Evolutionary conservation across 345 rosid genomes (phyloP).

Genomic region (Linum usitatissimum): DNA sequence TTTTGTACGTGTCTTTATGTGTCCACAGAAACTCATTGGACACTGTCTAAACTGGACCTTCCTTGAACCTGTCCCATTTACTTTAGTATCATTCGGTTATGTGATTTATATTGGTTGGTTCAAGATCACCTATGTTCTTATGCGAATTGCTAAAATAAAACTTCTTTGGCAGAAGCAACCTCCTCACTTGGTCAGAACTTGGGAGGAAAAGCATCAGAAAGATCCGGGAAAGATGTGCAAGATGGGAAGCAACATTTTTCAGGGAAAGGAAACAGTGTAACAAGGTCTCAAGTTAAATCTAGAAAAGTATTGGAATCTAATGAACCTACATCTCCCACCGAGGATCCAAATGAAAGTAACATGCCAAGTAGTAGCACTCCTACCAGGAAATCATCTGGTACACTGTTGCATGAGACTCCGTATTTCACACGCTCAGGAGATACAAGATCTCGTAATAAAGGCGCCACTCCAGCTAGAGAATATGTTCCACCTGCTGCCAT

Average conservation of each 20-base stretch:
- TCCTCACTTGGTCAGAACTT: conserved; percentile 16
- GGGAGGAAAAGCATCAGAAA: conserved; percentile 15
- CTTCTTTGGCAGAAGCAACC: conserved; percentile 26
- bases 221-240: conserved; percentile 7
- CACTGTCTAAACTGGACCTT: background rate
- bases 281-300: conserved; percentile 15
- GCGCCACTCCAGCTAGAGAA: conserved; percentile 16
- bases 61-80: background rate
- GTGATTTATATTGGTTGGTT: background rate
- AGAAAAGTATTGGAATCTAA: conserved; percentile 20
- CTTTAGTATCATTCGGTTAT: background rate
- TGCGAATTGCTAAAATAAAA: background rate
- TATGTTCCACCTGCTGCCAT: conserved; percentile 1
- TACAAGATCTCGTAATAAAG: conserved; percentile 14
- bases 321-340: conserved; percentile 20
- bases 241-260: conserved; percentile 9
- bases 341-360: conserved; percentile 27
- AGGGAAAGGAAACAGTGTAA: conserved; percentile 22
- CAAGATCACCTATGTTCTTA: background rate
- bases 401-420: conserved; percentile 10
- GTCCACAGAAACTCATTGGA: background rate
- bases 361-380: conserved; percentile 16
- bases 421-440: conserved; percentile 14
- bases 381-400: conserved; percentile 13
- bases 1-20: background rate